These are phyloP conservation scores for Arthrobotrys sinensis DNA, from an alignment of 2,329 filamentous ascomycete species.

Conservation along the genomic window DNA sequence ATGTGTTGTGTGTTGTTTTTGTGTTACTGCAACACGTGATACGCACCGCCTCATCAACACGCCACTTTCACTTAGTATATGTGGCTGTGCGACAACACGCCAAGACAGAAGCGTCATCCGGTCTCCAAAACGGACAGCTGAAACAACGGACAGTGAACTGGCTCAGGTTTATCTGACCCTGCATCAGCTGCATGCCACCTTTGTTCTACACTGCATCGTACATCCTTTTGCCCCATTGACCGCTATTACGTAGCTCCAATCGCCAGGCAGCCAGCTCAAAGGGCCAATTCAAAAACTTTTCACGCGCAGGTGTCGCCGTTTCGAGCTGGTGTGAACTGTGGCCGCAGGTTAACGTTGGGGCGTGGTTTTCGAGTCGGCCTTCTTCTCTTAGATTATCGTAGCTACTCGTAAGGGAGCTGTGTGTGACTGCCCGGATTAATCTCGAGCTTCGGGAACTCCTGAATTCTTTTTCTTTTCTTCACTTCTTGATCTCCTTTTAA, in stretches of 20 bases:
- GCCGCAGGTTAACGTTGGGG: background rate
- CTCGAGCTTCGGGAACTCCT: slow-evolving; percentile 26
- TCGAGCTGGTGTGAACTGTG: background rate
- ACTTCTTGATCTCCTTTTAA: background rate
- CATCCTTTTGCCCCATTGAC: slow-evolving; percentile 1
- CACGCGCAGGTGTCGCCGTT: slow-evolving; percentile 11
- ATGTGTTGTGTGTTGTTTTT: background rate
- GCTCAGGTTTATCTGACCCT: slow-evolving; percentile 13
- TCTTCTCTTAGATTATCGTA: slow-evolving; percentile 12
- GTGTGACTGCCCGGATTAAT: slow-evolving; percentile 13
- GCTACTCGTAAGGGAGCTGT: slow-evolving; percentile 1
- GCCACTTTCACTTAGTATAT: background rate
- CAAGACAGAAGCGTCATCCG: slow-evolving; percentile 6
- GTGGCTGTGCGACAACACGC: background rate
- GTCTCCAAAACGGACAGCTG: slow-evolving; percentile 7
- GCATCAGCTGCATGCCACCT: slow-evolving; percentile 22
- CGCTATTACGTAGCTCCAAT: slow-evolving; percentile 27
- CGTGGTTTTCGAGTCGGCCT: slow-evolving; percentile 16
- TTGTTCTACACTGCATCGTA: background rate
- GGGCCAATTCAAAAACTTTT: slow-evolving; percentile 13
- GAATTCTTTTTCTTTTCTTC: slow-evolving; percentile 15
- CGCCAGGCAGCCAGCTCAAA: slow-evolving; percentile 24
- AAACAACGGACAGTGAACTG: slow-evolving; percentile 21
- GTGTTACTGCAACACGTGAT: slow-evolving; percentile 4
- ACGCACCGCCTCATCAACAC: background rate